Base-by-base conservation (phyloP, 2,329 filamentous ascomycete genomes). In the Septoria petroselini region DNA sequence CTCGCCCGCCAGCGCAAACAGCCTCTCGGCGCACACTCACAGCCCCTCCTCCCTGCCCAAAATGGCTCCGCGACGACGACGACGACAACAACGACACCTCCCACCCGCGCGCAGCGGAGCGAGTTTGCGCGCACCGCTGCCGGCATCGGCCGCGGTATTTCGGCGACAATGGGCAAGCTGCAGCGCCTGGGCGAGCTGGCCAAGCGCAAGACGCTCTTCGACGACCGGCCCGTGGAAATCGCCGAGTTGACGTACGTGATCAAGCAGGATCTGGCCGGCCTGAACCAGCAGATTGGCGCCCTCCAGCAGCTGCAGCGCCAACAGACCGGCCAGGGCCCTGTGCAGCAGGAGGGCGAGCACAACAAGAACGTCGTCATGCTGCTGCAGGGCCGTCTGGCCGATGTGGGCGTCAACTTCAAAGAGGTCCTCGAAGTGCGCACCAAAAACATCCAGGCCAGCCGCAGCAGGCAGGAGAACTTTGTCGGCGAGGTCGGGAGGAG, bases 221-320 rank as follows among this genome's bases (percentile, higher is more conserved):
- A 98, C 70, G 93, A 98, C 73, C 83, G 88, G 67, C 90, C 93
- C 0, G 88, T 96, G 48, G 93, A 98, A 72, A 96, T 97, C 69
- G 93, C 93, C 69, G 90, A 97, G 71, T 82, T 96, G 68, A 96
- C 91, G 6, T 96, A 91, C 65, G 87, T 97, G 66, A 96, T 97
- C 76, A 97, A 97, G 74, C 91, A 97, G 76, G 91, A 97, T 65
- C 81, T 97, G 44, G 88, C 89, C 1, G 83, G 79, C 3, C 70
- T 88, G 50, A 97, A 96, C 71, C 83, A 89, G 59, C 87, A 95
- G 66, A 97, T 97, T 62, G 86, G 86, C 38, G 77, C 78, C 7
- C 76, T 98, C n/a, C 88, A 95, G 66, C 73, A 79, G 5, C 77
- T 96, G 38, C 85, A 89, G 11, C 81, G 84, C 46, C 31, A 38